Conservation (phyloP, 2,329 filamentous ascomycete species). For the Penicillium brasilianum region DNA sequence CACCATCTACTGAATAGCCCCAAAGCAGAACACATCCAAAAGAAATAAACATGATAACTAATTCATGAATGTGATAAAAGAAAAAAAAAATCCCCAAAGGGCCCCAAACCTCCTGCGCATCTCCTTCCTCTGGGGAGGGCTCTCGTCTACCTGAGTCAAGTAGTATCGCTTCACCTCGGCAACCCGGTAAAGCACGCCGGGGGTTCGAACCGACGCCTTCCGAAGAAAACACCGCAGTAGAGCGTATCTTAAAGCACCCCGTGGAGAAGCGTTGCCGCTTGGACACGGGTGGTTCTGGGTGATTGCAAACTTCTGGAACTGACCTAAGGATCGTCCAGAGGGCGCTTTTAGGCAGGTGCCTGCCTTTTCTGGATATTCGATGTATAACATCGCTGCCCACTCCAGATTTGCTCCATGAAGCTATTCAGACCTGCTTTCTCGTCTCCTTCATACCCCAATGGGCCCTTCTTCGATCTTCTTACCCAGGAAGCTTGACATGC, state of each 20-base stretch:
- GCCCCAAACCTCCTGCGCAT: neutral
- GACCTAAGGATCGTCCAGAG: neutral
- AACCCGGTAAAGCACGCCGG: neutral
- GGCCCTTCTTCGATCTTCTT: neutral
- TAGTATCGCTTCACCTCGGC: neutral
- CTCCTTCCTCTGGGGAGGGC: neutral
- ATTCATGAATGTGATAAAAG: neutral
- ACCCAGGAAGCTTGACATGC: no score
- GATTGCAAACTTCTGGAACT: neutral
- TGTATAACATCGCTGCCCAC: neutral
- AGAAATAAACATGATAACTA: no score
- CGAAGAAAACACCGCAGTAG: neutral
- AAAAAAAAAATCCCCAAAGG: conserved; percentile 3
- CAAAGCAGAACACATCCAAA: no score
- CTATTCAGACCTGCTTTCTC: neutral
- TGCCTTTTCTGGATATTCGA: neutral
- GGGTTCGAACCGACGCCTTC: neutral
- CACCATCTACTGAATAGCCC: neutral
- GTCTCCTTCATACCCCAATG: neutral
- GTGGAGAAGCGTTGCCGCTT: neutral
- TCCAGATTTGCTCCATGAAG: neutral
- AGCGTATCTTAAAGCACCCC: neutral
- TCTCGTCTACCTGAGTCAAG: neutral
- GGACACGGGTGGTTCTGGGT: neutral
- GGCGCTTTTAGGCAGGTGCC: neutral